These are phyloP conservation scores for Chlorella sp. DNA, from an alignment of 139 green algal species.

Conservation along the genomic window DNA sequence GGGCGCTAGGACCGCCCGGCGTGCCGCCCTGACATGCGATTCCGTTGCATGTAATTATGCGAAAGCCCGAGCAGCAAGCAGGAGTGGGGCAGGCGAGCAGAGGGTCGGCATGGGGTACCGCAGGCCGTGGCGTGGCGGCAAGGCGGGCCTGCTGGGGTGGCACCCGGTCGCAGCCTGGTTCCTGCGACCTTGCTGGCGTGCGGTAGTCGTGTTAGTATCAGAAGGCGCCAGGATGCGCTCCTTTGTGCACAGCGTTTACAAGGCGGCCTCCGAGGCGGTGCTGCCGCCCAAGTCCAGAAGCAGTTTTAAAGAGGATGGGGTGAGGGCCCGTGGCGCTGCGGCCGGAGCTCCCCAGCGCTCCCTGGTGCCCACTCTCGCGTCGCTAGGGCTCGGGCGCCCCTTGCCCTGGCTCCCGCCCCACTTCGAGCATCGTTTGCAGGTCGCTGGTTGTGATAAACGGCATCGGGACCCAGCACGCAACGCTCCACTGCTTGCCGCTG, in stretches of 20 bases:
- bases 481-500: not conserved
- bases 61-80: too few relatives aligned
- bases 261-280: conserved; percentile 50
- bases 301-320: conserved; percentile 60
- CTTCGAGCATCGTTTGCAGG: not conserved
- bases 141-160: too few relatives aligned
- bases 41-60: too few relatives aligned
- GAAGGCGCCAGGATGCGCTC: too few relatives aligned
- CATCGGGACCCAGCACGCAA: not conserved
- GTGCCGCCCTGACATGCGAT: too few relatives aligned
- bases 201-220: too few relatives aligned
- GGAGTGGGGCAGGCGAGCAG: too few relatives aligned
- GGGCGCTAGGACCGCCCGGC: too few relatives aligned
- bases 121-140: too few relatives aligned
- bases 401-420: not conserved
- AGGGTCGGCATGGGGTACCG: too few relatives aligned
- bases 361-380: not conserved
- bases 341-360: not conserved
- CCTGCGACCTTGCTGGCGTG: too few relatives aligned
- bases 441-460: not conserved
- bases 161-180: too few relatives aligned
- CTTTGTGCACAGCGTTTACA: conserved; percentile 35
- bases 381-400: not conserved
- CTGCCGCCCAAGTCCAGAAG: conserved; percentile 39
- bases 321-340: conserved; percentile 31